Evolutionary conservation across 2,329 filamentous ascomycete genomes (phyloP), one percentile per base, ranked within the genome.

Genomic region (Diplodia sapinea): DNA sequence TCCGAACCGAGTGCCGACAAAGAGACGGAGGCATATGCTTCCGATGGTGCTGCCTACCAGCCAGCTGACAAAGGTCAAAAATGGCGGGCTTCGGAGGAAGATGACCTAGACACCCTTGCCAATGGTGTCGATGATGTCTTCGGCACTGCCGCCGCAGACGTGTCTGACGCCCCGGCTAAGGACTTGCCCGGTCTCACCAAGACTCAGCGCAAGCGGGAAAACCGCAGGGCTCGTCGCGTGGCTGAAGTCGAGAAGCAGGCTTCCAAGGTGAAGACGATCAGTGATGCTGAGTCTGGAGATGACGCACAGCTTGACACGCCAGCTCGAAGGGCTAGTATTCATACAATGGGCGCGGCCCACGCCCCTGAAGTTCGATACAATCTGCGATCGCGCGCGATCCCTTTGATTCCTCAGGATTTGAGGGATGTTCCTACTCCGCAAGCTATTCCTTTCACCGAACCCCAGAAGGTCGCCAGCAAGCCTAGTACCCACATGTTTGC

Each of bases 41-140:
- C 80, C 11, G 81, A 83, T 68, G 81, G 82, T n/a, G 79, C 78
- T 43, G 72, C 77, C 8, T 66, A 52, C 47, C 47, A 66, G 15
- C 68, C 69, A 11, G 51, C 69, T n/a, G 54, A 23, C 15, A 74
- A 76, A 55, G 69, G 68, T 29, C 67, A 73, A 38, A 73, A 71
- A 31, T 76, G 73, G 72, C 64, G 59, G 23, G 71, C 71, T 52
- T 69, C 73, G n/a, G 59, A 38, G 2, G 59, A 63, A 51, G 59
- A 63, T 26, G 57, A 40, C 17, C 13, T 26, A 11, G 40, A 49
- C 40, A 31, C 43, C 36, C 29, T 63, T 29, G 66, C 68, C 31
- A 59, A 64, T 23, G 65, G 49, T 4, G 56, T 63, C 13, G 65
- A 68, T 6, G 67, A 65, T 31, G 29, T 67, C 38, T 66, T 66